These are phyloP conservation scores for Cucurbita ficifolia DNA, from an alignment of 306 rosid species.

Conservation along the genomic window DNA sequence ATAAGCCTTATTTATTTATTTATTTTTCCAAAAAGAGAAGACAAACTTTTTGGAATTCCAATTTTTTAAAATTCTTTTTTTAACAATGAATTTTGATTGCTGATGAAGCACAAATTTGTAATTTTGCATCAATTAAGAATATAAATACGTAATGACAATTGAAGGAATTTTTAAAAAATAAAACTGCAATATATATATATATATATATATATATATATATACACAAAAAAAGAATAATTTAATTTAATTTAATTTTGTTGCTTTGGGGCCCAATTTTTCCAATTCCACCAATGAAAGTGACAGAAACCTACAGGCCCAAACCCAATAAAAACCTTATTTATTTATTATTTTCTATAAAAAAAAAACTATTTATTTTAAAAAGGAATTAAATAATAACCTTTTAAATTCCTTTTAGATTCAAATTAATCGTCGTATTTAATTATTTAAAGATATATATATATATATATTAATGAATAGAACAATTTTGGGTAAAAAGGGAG, in stretches of 20 bases:
- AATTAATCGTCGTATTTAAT: too few species aligned
- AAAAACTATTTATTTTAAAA: too few species aligned
- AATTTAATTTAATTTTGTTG: not conserved
- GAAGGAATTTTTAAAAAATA: not conserved
- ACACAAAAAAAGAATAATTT: not conserved
- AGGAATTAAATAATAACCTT: too few species aligned
- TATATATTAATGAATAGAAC: not conserved
- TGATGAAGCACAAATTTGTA: not conserved
- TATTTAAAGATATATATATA: too few species aligned
- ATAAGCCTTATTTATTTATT: not conserved
- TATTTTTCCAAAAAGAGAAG: not conserved
- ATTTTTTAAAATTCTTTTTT: not conserved
- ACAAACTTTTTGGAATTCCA: not conserved
- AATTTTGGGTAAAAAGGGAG: not conserved
- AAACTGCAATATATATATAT: not conserved
- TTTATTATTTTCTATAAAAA: too few species aligned
- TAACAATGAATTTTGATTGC: not conserved
- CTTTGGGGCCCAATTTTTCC: not conserved
- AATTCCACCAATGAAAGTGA: not conserved
- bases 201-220: too few species aligned
- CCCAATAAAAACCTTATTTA: not conserved
- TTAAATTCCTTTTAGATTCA: too few species aligned
- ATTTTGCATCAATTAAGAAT: not conserved
- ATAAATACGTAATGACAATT: not conserved
- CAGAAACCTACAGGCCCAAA: constrained; percentile 2